Evolutionary conservation across 805 yeast species (phyloP), one percentile per base, ranked within the genome.

Genomic region (Pichia ethanolica): DNA sequence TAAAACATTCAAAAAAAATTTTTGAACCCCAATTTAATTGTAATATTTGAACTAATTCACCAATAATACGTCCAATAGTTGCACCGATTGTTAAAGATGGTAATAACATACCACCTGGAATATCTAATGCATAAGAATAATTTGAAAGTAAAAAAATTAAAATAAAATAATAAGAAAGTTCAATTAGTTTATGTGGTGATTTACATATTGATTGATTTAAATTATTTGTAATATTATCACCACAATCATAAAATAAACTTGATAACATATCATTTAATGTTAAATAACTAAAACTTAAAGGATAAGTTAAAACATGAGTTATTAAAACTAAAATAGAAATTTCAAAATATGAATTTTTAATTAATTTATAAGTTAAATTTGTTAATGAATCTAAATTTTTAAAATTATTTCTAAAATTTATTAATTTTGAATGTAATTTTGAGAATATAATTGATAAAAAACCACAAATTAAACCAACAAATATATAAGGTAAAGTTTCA

Each of bases 401-500:
- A 30, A n/a, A 6, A 4, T 39, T 51, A 44, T 36, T 53, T 48
- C 77, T 60, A 6, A 58, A 56, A 7, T 56, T 52, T 9, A 79
- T 76, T 57, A 76, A 70, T 28, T 53, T 56, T 28, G 75, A 54
- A 59, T 82, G 81, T 10, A 81, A 55, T 38, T 58, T 68, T 46
- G 73, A 78, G 61, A 81, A 78, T 9, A 67, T 53, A 25, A 75
- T 71, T 5, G 95, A 93, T 59, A 77, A 75, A 7, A 76, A 46
- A 0, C 93, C 96, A 41, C 95, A 91, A 7, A 79, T 45, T 0
- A 79, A 64, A 0, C 96, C 96, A 20, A 88, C 66, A 1, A 81
- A 35, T n/a, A 83, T 67, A 59, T 87, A 89, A 0, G 95, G 93
- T 7, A 84, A 54, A 3, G 83, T 64, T 59, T 88, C 96, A 60